Conservation (phyloP, 106 monocot species). For the Ottelia alismoides region DNA sequence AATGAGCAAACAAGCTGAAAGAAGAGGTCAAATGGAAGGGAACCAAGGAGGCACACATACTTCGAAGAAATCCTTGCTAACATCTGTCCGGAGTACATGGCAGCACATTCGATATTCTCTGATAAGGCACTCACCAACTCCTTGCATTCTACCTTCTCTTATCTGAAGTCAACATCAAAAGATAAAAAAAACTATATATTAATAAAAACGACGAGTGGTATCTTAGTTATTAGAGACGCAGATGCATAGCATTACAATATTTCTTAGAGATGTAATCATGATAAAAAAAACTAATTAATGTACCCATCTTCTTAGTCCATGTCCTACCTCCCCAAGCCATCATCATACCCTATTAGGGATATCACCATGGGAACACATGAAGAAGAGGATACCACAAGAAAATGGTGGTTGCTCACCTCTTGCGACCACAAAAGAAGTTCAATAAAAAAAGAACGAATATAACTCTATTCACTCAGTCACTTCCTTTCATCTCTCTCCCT, state of each 20-base stretch:
- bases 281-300: too few species aligned
- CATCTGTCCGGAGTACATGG: constrained; percentile 58
- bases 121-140: constrained; percentile 53
- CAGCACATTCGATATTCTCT: constrained; percentile 60
- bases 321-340: too few species aligned
- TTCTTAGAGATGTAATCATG: too few species aligned
- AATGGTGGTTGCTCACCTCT: too few species aligned
- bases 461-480: background rate
- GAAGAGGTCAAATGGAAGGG: background rate
- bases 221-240: too few species aligned
- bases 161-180: constrained; percentile 34
- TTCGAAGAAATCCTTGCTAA: constrained; percentile 86
- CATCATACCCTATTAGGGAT: too few species aligned
- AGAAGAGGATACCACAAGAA: too few species aligned
- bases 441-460: background rate
- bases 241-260: too few species aligned
- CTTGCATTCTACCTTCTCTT: constrained; percentile 68
- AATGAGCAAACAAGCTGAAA: background rate
- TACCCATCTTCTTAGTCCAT: too few species aligned
- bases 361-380: too few species aligned
- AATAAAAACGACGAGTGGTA: too few species aligned
- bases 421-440: background rate
- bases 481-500: background rate
- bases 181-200: background rate
- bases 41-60: too few species aligned